These are phyloP conservation scores for Canna indica DNA, from an alignment of 176 grass and related monocot genomes.

Conservation along the genomic window DNA sequence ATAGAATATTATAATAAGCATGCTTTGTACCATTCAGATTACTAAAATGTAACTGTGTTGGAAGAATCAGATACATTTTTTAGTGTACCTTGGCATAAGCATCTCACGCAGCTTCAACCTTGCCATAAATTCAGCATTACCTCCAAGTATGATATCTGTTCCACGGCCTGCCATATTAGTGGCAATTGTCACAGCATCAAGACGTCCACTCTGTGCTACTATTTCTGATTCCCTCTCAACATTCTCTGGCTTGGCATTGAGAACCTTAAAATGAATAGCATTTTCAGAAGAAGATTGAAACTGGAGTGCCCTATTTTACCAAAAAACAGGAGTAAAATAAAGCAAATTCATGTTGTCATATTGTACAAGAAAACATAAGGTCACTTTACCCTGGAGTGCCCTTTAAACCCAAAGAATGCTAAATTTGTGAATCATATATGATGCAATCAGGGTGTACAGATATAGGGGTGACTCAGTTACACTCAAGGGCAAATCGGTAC, in stretches of 20 bases:
- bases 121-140: constrained; percentile 97
- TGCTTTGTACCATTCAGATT: neutral
- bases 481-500: too few species aligned
- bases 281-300: neutral
- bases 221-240: constrained; percentile 98
- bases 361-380: too few species aligned
- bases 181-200: constrained; percentile 90
- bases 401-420: too few species aligned
- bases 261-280: constrained; percentile 48
- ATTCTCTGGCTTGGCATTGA: constrained; percentile 98
- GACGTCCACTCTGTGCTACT: constrained; percentile 89
- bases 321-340: neutral
- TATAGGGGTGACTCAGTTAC: too few species aligned
- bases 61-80: too few species aligned
- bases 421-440: too few species aligned
- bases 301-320: neutral
- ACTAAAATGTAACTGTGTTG: too few species aligned
- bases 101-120: constrained; percentile 88
- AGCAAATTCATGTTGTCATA: too few species aligned
- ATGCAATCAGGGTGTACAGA: too few species aligned
- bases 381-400: too few species aligned
- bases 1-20: neutral
- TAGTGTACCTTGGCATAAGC: constrained; percentile 74
- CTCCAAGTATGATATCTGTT: constrained; percentile 97
- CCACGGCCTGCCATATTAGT: constrained; percentile 98